These are phyloP conservation scores for Fusarium dlaminii DNA, from an alignment of 2,329 filamentous ascomycete genomes.

Conservation along the genomic window DNA sequence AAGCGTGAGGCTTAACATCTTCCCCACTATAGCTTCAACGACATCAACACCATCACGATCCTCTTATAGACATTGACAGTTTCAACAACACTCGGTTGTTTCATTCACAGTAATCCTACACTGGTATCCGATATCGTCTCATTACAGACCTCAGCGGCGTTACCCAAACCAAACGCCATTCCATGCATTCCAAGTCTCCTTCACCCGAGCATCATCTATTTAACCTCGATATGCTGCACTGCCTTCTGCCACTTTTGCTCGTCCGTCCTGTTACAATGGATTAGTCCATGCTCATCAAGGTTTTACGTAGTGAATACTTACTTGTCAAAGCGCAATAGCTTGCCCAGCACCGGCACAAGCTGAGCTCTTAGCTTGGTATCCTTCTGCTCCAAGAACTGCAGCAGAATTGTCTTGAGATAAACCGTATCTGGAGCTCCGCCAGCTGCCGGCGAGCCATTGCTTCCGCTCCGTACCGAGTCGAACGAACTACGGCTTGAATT, in stretches of 20 bases:
- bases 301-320: conserved; percentile 54
- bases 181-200: conserved; percentile 2
- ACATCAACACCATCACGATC: conserved; percentile 6
- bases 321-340: conserved; percentile 81
- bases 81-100: neutral
- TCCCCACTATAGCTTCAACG: conserved; percentile 1
- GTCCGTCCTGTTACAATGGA: conserved; percentile 60
- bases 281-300: neutral
- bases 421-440: conserved; percentile 57
- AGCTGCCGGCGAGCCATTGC: conserved; percentile 42
- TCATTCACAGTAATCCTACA: conserved; percentile 34
- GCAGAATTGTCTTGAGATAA: conserved; percentile 82
- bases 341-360: conserved; percentile 79
- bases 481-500: conserved; percentile 56
- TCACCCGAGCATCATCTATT: conserved; percentile 34
- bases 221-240: conserved; percentile 63
- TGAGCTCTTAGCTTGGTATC: conserved; percentile 80
- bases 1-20: conserved; percentile 6
- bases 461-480: conserved; percentile 51
- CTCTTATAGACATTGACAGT: neutral
- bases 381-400: conserved; percentile 84
- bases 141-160: neutral
- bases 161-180: conserved; percentile 30
- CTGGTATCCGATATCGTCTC: neutral
- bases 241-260: conserved; percentile 89